A percentile compares a stretch with the other conserved stretches of the same genome.
Evolutionary conservation across 345 rosid genomes (phyloP).

Genomic region (Angophora floribunda): DNA sequence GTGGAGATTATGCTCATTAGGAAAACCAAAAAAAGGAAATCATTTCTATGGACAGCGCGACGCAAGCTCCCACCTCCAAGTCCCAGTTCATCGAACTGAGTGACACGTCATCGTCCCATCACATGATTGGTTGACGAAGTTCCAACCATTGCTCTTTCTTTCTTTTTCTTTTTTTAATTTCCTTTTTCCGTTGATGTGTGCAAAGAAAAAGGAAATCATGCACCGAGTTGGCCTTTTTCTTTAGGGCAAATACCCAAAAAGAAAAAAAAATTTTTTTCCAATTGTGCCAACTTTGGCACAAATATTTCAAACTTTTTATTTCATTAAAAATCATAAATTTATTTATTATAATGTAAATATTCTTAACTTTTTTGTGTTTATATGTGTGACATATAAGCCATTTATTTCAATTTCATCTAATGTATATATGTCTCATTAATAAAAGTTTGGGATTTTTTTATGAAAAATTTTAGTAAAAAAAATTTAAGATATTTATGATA

Average conservation of each 20-base stretch:
- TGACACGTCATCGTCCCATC: not conserved
- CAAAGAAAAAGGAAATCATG: not conserved
- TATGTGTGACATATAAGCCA: too few species aligned
- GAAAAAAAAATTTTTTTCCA: not conserved
- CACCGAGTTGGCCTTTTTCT: not conserved
- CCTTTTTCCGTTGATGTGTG: not conserved
- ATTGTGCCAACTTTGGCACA: not conserved
- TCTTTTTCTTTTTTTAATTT: not conserved
- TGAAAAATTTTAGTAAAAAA: too few species aligned
- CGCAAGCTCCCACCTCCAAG: not conserved
- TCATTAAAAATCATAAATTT: too few species aligned
- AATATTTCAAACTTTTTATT: too few species aligned
- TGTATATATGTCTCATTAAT: too few species aligned
- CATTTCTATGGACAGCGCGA: not conserved
- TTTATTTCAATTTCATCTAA: too few species aligned
- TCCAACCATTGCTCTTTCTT: not conserved
- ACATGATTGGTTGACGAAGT: not conserved
- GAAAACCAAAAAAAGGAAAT: not conserved
- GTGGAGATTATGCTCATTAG: not conserved
- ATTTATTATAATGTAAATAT: too few species aligned
- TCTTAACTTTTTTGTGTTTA: too few species aligned
- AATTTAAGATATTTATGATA: not conserved
- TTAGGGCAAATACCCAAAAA: not conserved
- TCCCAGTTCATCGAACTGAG: not conserved
- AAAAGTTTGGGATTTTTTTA: too few species aligned